Conservation (phyloP, 108 stramenopile genomes). For the Fragilaria crotonensis region DNA sequence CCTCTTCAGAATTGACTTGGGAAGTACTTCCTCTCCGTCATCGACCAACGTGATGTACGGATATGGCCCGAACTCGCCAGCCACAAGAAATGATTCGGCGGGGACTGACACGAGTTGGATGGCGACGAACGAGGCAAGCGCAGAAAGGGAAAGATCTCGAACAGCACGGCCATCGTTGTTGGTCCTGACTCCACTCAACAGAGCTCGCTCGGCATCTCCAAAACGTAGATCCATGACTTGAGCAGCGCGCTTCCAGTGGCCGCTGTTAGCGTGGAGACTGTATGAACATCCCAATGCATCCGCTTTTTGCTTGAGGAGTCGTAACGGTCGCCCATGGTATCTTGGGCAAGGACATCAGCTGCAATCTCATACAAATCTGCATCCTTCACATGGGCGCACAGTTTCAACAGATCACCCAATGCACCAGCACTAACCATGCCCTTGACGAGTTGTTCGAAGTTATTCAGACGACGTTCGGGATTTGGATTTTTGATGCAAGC, state of each 20-base stretch:
- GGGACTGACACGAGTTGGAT: constrained; percentile 42
- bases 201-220: constrained; percentile 32
- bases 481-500: constrained; percentile 51
- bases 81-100: constrained; percentile 22
- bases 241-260: constrained; percentile 69
- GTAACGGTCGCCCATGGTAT: not conserved
- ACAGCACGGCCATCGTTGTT: constrained; percentile 39
- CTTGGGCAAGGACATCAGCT: constrained; percentile 33
- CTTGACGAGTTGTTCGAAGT: constrained; percentile 49
- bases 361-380: constrained; percentile 70
- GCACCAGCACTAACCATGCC: constrained; percentile 75
- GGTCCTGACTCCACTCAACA: constrained; percentile 14
- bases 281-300: constrained; percentile 74
- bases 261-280: constrained; percentile 63
- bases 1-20: not conserved
- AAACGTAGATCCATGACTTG: constrained; percentile 59
- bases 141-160: constrained; percentile 44
- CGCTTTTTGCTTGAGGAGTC: constrained; percentile 9
- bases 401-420: constrained; percentile 41
- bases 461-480: constrained; percentile 17
- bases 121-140: constrained; percentile 40
- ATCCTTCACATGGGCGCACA: constrained; percentile 40
- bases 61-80: constrained; percentile 22
- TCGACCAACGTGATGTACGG: not conserved
- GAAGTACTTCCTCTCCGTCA: not conserved